phyloP scores from a whole-genome alignment of 2,329 filamentous ascomycete species.

The Fusarium penzigii region DNA sequence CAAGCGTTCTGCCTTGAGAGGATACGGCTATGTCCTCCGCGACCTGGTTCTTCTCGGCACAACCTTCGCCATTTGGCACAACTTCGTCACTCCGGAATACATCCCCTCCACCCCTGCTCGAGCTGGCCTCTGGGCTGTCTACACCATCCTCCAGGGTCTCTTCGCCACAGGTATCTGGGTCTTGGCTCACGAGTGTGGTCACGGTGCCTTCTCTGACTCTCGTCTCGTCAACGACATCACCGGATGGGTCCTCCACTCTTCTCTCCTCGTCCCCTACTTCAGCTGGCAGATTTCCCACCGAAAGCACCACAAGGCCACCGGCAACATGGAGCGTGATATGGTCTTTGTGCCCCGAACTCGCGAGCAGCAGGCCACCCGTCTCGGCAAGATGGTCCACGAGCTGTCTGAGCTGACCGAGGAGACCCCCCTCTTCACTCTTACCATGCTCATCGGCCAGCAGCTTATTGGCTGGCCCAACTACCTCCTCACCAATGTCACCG shows the following conservation, averaged over 20 bases:
- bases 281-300: slow-evolving; percentile 72
- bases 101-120: slow-evolving; percentile 54
- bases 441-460: slow-evolving; percentile 61
- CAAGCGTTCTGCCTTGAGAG: slow-evolving; percentile 52
- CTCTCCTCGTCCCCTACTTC: slow-evolving; percentile 69
- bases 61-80: slow-evolving; percentile 71
- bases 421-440: slow-evolving; percentile 56
- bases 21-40: slow-evolving; percentile 56
- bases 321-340: slow-evolving; percentile 68
- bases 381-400: slow-evolving; percentile 54
- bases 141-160: slow-evolving; percentile 65
- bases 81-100: slow-evolving; percentile 54
- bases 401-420: slow-evolving; percentile 62
- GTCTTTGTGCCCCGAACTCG: slow-evolving; percentile 57
- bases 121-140: slow-evolving; percentile 53
- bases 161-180: slow-evolving; percentile 71
- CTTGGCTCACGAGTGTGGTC: slow-evolving; percentile 70
- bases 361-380: slow-evolving; percentile 35
- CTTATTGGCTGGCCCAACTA: slow-evolving; percentile 66
- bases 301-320: slow-evolving; percentile 68
- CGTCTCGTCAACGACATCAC: slow-evolving; percentile 58
- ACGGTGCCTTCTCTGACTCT: slow-evolving; percentile 65
- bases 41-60: slow-evolving; percentile 58
- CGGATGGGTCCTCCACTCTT: slow-evolving; percentile 66
- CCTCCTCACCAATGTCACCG: slow-evolving; percentile 58